Percentiles rank a stretch among this genome's conserved stretches.
phyloP scores from a whole-genome alignment of 768 basidiomycete genomes.

The Phaffia australis region DNA sequence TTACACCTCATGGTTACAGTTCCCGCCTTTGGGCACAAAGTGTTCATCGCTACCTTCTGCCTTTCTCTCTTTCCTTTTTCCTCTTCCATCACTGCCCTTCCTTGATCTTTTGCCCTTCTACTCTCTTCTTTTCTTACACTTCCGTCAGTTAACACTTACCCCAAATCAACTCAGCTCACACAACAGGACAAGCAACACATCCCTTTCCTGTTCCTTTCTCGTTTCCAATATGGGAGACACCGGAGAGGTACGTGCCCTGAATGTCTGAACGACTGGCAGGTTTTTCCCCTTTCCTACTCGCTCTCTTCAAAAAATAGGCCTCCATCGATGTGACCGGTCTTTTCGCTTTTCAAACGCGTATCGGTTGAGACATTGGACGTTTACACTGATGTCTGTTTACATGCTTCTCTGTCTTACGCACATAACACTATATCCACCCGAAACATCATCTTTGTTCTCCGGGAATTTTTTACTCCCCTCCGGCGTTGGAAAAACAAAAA shows the following conservation, averaged over 20 bases:
- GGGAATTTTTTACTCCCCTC: not conserved
- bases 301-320: not conserved
- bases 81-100: not conserved
- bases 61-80: too few relatives aligned
- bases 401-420: not conserved
- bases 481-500: conserved; percentile 14
- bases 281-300: not conserved
- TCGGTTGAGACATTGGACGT: not conserved
- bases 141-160: not conserved
- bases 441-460: not conserved
- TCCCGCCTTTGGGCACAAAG: too few relatives aligned
- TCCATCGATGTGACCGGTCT: not conserved
- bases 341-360: not conserved
- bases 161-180: not conserved
- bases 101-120: not conserved
- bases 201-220: not conserved
- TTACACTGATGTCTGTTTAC: not conserved
- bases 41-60: too few relatives aligned
- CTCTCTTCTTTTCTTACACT: not conserved
- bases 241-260: conserved; percentile 21
- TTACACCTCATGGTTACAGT: too few relatives aligned
- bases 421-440: not conserved
- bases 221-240: conserved; percentile 25
- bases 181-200: not conserved
- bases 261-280: not conserved